phyloP scores from a whole-genome alignment of 2,329 filamentous ascomycete genomes.

The Alternaria angustiovoidea region DNA sequence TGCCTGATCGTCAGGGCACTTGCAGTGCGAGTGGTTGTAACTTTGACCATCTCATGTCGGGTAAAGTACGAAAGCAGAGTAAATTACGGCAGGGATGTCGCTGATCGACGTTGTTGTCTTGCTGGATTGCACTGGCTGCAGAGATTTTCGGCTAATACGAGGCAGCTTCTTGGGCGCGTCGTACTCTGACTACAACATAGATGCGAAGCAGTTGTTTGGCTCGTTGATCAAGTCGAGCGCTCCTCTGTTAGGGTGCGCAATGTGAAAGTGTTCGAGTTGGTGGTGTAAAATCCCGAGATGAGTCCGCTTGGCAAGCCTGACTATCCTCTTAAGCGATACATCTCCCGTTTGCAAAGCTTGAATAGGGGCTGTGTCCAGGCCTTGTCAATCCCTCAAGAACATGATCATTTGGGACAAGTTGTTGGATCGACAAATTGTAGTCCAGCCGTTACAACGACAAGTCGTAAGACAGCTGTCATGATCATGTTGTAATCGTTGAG shows the following conservation, averaged over 20 bases:
- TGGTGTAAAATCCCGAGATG: conserved; percentile 25
- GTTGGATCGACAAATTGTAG: background rate
- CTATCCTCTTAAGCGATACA: conserved; percentile 31
- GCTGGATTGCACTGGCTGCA: conserved; percentile 21
- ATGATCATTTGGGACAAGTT: background rate
- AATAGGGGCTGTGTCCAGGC: conserved; percentile 35
- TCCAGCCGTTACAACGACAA: background rate
- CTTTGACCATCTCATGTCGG: conserved; percentile 33
- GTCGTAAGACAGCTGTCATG: conserved; percentile 7
- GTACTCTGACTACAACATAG: conserved; percentile 7
- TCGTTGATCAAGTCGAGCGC: conserved; percentile 6
- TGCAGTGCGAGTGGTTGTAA: conserved; percentile 34
- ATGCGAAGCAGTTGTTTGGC: conserved; percentile 12
- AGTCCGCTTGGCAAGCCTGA: conserved; percentile 37
- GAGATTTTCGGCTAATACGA: conserved; percentile 33
- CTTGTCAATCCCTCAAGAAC: conserved; percentile 13
- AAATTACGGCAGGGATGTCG: conserved; percentile 38
- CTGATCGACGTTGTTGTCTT: conserved; percentile 23
- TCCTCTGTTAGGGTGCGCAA: conserved; percentile 3
- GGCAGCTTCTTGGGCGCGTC: conserved; percentile 20
- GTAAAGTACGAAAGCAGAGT: conserved; percentile 39
- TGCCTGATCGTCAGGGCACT: conserved; percentile 45
- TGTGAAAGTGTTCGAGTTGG: conserved; percentile 1
- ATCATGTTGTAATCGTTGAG: background rate
- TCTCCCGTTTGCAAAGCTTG: conserved; percentile 27